Conservation (phyloP, 192 early-diverging fungal genomes). For the Gonapodya sp. region DNA sequence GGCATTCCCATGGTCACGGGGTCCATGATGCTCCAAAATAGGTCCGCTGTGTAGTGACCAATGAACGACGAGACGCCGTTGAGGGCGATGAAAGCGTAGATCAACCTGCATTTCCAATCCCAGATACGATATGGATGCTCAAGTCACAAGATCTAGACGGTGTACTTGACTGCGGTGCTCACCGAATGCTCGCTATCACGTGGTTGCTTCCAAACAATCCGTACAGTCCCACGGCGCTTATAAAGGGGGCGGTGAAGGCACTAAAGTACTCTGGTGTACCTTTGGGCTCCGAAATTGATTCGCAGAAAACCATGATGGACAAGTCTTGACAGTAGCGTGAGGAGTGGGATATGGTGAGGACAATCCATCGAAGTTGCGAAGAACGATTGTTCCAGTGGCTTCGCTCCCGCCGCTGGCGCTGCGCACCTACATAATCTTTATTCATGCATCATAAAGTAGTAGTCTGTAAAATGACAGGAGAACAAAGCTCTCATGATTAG, state of each 20-base stretch:
- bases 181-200: background rate
- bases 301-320: background rate
- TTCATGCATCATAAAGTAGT: too few relatives aligned
- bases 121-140: too few relatives aligned
- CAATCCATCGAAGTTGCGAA: too few relatives aligned
- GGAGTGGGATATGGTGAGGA: too few relatives aligned
- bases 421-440: too few relatives aligned
- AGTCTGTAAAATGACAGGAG: too few relatives aligned
- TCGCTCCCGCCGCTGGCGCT: too few relatives aligned
- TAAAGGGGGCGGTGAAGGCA: background rate
- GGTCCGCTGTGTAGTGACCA: background rate
- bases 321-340: too few relatives aligned
- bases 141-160: too few relatives aligned
- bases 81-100: background rate
- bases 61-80: background rate
- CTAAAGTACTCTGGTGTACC: background rate
- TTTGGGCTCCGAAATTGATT: background rate
- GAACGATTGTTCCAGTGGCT: too few relatives aligned
- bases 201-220: background rate
- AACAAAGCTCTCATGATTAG: too few relatives aligned
- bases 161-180: too few relatives aligned
- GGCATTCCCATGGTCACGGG: background rate
- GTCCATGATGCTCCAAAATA: background rate
- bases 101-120: background rate
- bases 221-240: background rate